These are phyloP conservation scores for Pilasporangium apinafurcum DNA, from an alignment of 352 stramenopile species.

Conservation along the genomic window DNA sequence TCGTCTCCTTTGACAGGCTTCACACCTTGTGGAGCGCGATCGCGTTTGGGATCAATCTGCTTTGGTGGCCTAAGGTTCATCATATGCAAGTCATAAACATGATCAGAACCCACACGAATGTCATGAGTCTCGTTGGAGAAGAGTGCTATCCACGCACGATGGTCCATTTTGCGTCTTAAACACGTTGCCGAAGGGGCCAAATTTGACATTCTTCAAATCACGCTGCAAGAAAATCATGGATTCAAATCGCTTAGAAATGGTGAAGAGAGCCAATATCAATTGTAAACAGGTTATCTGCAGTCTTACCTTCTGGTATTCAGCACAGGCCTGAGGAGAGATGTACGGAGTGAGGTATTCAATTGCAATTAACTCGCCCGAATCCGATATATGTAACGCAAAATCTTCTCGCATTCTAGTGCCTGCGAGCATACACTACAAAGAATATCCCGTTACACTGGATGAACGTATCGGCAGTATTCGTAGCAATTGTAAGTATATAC, in stretches of 20 bases:
- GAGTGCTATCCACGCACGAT: conserved; percentile 50
- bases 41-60: conserved; percentile 49
- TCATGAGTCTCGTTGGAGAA: no score
- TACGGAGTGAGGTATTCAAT: conserved; percentile 80
- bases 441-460: neutral
- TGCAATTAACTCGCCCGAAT: conserved; percentile 65
- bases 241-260: no score
- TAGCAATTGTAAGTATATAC: conserved; percentile 13
- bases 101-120: no score
- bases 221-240: conserved; percentile 10
- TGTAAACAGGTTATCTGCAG: no score
- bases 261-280: no score
- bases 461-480: neutral
- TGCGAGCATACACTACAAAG: conserved; percentile 55
- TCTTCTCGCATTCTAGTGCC: conserved; percentile 73
- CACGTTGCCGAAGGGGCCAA: conserved; percentile 45
- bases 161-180: conserved; percentile 58
- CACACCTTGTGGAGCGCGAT: conserved; percentile 61
- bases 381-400: conserved; percentile 75
- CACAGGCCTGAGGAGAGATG: conserved; percentile 24
- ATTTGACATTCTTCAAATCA: conserved; percentile 52
- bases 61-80: conserved; percentile 41
- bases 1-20: conserved; percentile 66
- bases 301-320: conserved; percentile 44
- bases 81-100: neutral